A percentile compares a stretch with the other conserved stretches of the same genome.
Conservation (phyloP, 2,329 filamentous ascomycete species). For the Phoma sp. region DNA sequence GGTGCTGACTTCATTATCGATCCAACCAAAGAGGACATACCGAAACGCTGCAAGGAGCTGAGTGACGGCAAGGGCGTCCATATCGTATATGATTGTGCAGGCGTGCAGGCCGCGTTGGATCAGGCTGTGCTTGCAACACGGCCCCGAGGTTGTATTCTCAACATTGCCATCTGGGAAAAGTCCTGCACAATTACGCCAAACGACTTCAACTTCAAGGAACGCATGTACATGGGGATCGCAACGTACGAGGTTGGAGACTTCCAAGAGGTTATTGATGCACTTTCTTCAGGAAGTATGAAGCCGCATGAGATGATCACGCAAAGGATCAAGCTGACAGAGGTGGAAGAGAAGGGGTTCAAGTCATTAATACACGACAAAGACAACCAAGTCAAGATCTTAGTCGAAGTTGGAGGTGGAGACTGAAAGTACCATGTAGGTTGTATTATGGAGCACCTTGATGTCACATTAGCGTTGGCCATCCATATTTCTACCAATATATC, state of each 20-base stretch:
- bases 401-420: conserved; percentile 45
- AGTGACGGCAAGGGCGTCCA: conserved; percentile 56
- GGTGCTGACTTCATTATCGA: conserved; percentile 61
- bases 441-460: conserved; percentile 13
- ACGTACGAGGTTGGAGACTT: conserved; percentile 61
- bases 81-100: conserved; percentile 60
- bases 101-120: conserved; percentile 59
- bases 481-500: neutral
- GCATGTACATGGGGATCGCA: conserved; percentile 59
- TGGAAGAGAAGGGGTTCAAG: conserved; percentile 56
- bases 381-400: conserved; percentile 58
- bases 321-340: conserved; percentile 54
- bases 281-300: conserved; percentile 53
- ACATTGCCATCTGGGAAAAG: conserved; percentile 64
- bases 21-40: conserved; percentile 57
- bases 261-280: conserved; percentile 53
- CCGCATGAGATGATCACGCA: conserved; percentile 58
- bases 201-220: conserved; percentile 60
- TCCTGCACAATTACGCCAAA: conserved; percentile 58
- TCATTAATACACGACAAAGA: conserved; percentile 57
- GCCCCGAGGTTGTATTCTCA: conserved; percentile 59
- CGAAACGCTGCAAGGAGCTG: conserved; percentile 51
- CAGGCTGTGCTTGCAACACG: conserved; percentile 57
- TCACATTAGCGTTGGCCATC: conserved; percentile 2
- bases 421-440: conserved; percentile 4